Percentiles rank a stretch among this genome's conserved stretches.
These are phyloP conservation scores for Thozetella sp. DNA, from an alignment of 495 filamentous ascomycete genomes.

Conservation along the genomic window DNA sequence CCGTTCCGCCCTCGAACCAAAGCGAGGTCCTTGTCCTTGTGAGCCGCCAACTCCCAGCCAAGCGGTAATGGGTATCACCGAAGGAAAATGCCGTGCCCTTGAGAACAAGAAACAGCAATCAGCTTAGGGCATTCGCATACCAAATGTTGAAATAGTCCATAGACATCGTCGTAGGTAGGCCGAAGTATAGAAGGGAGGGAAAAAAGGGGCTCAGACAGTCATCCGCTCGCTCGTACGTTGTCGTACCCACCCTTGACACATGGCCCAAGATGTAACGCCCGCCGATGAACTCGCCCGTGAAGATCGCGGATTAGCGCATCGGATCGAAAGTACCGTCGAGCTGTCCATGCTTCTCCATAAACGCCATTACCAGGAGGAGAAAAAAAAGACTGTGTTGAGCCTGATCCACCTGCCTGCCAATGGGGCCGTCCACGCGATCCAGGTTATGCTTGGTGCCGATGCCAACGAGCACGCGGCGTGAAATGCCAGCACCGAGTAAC, in stretches of 20 bases:
- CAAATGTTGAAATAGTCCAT: constrained; percentile 17
- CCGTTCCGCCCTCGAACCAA: not conserved
- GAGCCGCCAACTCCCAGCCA: constrained; percentile 13
- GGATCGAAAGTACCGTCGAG: not conserved
- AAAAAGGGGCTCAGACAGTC: not conserved
- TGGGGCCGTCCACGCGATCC: not conserved
- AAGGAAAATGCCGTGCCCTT: constrained; percentile 6
- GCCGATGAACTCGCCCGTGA: not conserved
- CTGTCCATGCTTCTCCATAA: not conserved
- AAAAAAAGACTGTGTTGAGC: not conserved
- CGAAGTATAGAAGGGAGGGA: constrained; percentile 9
- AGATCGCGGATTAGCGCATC: not conserved
- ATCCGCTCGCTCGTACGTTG: not conserved
- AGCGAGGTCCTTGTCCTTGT: not conserved
- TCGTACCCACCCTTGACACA: constrained; percentile 25
- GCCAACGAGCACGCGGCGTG: not conserved
- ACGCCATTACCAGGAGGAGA: not conserved
- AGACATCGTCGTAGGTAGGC: constrained; percentile 14
- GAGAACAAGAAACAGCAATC: constrained; percentile 18
- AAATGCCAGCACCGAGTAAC: not conserved
- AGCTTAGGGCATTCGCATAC: constrained; percentile 18
- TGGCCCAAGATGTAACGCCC: not conserved
- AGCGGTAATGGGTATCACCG: constrained; percentile 18
- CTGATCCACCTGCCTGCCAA: not conserved
- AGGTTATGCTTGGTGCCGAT: not conserved